phyloP scores from a whole-genome alignment of 176 grass and related monocot genomes.

The Chrysopogon serrulatus region DNA sequence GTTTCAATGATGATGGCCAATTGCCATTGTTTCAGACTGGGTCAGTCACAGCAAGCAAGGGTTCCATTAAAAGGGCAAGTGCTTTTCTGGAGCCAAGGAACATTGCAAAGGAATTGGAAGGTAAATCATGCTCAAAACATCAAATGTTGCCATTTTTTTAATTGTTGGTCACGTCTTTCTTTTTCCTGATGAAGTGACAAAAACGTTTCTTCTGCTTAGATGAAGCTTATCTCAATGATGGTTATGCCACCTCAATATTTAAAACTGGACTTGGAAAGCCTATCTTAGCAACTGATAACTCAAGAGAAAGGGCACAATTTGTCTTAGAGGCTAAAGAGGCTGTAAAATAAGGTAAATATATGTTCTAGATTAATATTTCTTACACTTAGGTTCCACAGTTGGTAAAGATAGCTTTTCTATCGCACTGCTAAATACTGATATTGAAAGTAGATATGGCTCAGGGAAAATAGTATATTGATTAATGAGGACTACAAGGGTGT shows the following conservation, averaged over 20 bases:
- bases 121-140: conserved; percentile 23
- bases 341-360: conserved; percentile 29
- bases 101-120: conserved; percentile 52
- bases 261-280: conserved; percentile 38
- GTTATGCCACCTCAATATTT: conserved; percentile 22
- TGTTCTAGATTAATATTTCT: conserved; percentile 31
- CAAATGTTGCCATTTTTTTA: conserved; percentile 2
- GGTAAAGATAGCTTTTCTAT: conserved; percentile 21
- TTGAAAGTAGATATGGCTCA: too few relatives aligned
- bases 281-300: conserved; percentile 41
- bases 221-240: conserved; percentile 43
- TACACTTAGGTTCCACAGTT: conserved; percentile 1
- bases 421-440: conserved; percentile 23
- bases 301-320: conserved; percentile 28
- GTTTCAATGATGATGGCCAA: background rate
- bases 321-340: conserved; percentile 35
- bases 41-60: conserved; percentile 49
- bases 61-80: conserved; percentile 50
- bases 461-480: too few relatives aligned
- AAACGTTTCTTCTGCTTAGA: conserved; percentile 26
- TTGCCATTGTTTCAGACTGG: conserved; percentile 52
- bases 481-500: too few relatives aligned
- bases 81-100: conserved; percentile 53
- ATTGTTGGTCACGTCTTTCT: background rate
- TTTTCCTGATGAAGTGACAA: conserved; percentile 9